These are phyloP conservation scores for Trypanosomatidae sp. DNA, from an alignment of 208 protist species.

Conservation along the genomic window DNA sequence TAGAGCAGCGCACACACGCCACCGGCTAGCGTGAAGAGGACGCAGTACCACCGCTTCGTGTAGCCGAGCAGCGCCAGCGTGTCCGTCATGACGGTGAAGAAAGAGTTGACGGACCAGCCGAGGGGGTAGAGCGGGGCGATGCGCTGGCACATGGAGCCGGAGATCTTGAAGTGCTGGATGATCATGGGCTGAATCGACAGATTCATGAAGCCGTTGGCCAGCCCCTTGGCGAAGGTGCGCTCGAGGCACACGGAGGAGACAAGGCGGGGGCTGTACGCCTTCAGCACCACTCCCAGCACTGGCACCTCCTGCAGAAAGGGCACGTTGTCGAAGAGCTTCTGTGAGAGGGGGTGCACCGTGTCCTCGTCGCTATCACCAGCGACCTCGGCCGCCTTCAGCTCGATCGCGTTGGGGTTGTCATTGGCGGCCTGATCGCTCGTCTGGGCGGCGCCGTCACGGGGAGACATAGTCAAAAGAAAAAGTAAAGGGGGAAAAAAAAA, in stretches of 20 bases:
- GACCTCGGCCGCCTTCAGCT: too few relatives aligned
- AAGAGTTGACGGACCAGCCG: constrained; percentile 66
- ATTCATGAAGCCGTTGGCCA: constrained; percentile 52
- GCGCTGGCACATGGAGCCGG: constrained; percentile 46
- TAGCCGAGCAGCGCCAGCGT: constrained; percentile 65
- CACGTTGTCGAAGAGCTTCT: too few relatives aligned
- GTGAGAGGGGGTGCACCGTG: too few relatives aligned
- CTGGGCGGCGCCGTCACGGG: too few relatives aligned
- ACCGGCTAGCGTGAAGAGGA: constrained; percentile 45
- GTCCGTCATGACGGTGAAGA: constrained; percentile 62
- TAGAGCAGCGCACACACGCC: constrained; percentile 45
- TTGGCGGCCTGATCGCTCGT: too few relatives aligned
- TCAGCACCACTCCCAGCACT: too few relatives aligned
- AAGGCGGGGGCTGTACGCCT: too few relatives aligned
- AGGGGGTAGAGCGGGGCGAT: constrained; percentile 46
- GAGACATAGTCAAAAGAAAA: too few relatives aligned
- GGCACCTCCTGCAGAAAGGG: too few relatives aligned
- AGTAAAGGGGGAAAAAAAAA: too few relatives aligned
- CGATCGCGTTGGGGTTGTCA: too few relatives aligned
- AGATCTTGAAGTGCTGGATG: constrained; percentile 36
- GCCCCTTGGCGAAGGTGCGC: constrained; percentile 54
- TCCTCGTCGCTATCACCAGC: too few relatives aligned
- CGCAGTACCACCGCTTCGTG: constrained; percentile 76
- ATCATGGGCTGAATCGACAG: constrained; percentile 54
- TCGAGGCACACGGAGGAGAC: constrained; percentile 42